Evolutionary conservation across 1,284 basidiomycete species (phyloP).

Genomic region (Erythrobasidium hasegawianum): DNA sequence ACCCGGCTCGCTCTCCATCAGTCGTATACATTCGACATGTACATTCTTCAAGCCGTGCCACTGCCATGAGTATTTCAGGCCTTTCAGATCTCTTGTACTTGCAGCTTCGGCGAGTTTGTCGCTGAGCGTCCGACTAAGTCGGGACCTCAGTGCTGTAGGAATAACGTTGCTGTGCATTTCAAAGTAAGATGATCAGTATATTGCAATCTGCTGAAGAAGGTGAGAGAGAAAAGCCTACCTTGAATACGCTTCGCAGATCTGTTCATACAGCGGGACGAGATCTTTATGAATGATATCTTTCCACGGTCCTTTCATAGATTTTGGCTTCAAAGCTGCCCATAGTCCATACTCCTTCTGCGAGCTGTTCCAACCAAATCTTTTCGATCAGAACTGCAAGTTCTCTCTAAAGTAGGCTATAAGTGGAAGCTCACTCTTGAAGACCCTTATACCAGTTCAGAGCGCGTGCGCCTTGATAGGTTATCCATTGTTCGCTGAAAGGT

Average conservation of each 20-base stretch:
- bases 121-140: conserved; percentile 5
- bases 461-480: neutral
- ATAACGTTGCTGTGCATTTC: neutral
- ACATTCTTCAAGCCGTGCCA: conserved; percentile 13
- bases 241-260: conserved; percentile 17
- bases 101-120: conserved; percentile 1
- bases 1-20: conserved; percentile 16
- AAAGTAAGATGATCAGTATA: neutral
- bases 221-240: neutral
- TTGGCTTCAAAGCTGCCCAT: neutral
- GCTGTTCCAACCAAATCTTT: neutral
- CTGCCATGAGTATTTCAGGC: conserved; percentile 6
- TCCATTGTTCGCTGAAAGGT: conserved; percentile 19
- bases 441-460: conserved; percentile 16
- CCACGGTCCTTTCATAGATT: neutral
- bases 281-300: conserved; percentile 9
- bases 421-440: conserved; percentile 31
- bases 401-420: neutral
- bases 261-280: conserved; percentile 10
- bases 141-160: neutral
- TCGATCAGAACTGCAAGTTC: neutral
- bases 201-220: neutral
- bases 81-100: neutral
- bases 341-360: conserved; percentile 7
- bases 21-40: conserved; percentile 12